Evolutionary conservation across 202 grass and related monocot genomes (phyloP).

Genomic region (Eragrostis tef): DNA sequence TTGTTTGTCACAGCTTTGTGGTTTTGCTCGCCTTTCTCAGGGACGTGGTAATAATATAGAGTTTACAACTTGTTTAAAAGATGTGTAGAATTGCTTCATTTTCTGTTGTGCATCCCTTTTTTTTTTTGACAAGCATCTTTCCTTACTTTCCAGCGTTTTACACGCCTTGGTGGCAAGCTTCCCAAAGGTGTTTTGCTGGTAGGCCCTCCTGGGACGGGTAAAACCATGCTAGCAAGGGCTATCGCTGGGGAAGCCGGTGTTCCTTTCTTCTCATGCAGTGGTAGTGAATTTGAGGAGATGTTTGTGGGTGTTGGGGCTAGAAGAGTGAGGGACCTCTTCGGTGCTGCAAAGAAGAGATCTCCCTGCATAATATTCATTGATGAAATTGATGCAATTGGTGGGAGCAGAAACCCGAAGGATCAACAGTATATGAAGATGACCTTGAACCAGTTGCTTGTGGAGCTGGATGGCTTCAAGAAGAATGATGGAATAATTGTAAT

Average conservation of each 20-base stretch:
- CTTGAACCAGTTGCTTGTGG: slow-evolving; percentile 90
- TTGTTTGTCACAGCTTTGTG: neutral
- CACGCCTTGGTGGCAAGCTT: slow-evolving; percentile 91
- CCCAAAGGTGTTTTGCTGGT: slow-evolving; percentile 97
- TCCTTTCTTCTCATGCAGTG: slow-evolving; percentile 96
- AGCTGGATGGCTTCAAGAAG: slow-evolving; percentile 98
- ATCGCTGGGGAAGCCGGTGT: slow-evolving; percentile 95
- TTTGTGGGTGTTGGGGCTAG: slow-evolving; percentile 92
- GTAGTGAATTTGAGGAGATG: slow-evolving; percentile 98
- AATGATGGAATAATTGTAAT: slow-evolving; percentile 96
- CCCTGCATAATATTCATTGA: slow-evolving; percentile 98
- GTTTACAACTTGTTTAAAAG: slow-evolving; percentile 6
- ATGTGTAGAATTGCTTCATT: neutral
- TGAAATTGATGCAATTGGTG: slow-evolving; percentile 95
- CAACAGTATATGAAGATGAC: slow-evolving; percentile 99
- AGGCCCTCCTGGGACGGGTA: slow-evolving; percentile 92
- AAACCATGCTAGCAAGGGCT: slow-evolving; percentile 96
- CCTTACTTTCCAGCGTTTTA: slow-evolving; percentile 75
- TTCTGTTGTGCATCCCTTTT: neutral
- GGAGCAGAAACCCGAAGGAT: slow-evolving; percentile 93
- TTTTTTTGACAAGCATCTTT: slow-evolving; percentile 15
- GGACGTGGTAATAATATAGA: neutral
- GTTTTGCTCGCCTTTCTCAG: neutral
- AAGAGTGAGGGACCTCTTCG: slow-evolving; percentile 88
- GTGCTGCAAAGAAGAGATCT: slow-evolving; percentile 84